Conservation (phyloP, 2,329 filamentous ascomycete genomes). For the Cladosporium sp. region DNA sequence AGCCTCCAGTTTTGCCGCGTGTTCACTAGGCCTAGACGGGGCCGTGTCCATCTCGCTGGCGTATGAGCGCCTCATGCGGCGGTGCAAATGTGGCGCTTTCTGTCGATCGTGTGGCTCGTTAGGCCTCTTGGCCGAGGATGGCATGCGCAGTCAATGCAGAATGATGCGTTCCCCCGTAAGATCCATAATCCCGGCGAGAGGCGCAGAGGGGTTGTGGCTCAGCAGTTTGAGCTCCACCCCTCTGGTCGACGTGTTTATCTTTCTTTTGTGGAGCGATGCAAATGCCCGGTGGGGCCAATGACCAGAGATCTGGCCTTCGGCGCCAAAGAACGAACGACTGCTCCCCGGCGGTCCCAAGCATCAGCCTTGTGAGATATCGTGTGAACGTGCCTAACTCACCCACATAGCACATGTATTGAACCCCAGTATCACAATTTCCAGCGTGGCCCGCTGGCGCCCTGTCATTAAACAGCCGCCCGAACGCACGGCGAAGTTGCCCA, state of each 20-base stretch:
- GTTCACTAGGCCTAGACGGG: slow-evolving; percentile 12
- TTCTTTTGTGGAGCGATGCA: slow-evolving; percentile 8
- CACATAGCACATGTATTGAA: background rate
- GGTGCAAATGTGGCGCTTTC: background rate
- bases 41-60: background rate
- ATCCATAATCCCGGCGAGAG: slow-evolving; percentile 13
- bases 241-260: slow-evolving; percentile 1
- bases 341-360: background rate
- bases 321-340: background rate
- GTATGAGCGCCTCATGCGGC: slow-evolving; percentile 9
- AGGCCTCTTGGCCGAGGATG: slow-evolving; percentile 2
- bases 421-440: slow-evolving; percentile 16
- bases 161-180: slow-evolving; percentile 2
- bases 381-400: background rate
- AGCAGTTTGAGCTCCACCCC: background rate
- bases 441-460: slow-evolving; percentile 8
- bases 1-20: slow-evolving; percentile 15
- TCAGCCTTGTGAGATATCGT: slow-evolving; percentile 12
- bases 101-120: slow-evolving; percentile 11
- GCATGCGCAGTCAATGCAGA: background rate
- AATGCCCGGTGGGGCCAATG: slow-evolving; percentile 1
- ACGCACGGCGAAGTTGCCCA: slow-evolving; percentile 13
- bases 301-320: background rate
- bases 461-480: slow-evolving; percentile 8
- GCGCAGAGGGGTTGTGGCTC: slow-evolving; percentile 10